phyloP scores from a whole-genome alignment of 2,329 filamentous ascomycete species.

The Blumeria graminis region DNA sequence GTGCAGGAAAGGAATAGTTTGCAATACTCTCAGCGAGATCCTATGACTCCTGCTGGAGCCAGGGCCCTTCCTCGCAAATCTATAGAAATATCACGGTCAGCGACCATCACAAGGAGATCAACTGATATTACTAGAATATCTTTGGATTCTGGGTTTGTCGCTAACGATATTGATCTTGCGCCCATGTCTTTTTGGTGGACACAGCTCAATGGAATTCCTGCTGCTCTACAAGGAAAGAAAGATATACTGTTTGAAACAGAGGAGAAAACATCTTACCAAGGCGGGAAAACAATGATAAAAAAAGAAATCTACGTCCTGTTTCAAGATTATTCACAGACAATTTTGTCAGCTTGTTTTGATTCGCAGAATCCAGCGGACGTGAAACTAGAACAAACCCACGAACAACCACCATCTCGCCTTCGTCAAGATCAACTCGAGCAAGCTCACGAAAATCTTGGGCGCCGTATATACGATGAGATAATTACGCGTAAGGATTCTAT shows the following conservation, averaged over 20 bases:
- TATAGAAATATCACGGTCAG: slow-evolving; percentile 33
- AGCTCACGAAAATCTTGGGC: slow-evolving; percentile 59
- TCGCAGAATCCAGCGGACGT: slow-evolving; percentile 47
- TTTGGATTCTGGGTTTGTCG: slow-evolving; percentile 61
- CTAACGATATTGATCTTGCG: slow-evolving; percentile 63
- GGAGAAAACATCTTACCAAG: slow-evolving; percentile 44
- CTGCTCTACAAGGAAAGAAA: slow-evolving; percentile 55
- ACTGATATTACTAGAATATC: slow-evolving; percentile 55
- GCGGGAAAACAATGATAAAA: slow-evolving; percentile 45
- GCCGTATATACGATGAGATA: slow-evolving; percentile 48
- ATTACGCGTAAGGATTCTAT: slow-evolving; percentile 51
- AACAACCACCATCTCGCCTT: slow-evolving; percentile 53
- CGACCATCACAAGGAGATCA: slow-evolving; percentile 23
- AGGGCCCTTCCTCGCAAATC: slow-evolving; percentile 29
- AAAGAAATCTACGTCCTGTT: slow-evolving; percentile 76
- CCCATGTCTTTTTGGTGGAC: slow-evolving; percentile 67
- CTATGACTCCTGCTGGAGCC: slow-evolving; percentile 5
- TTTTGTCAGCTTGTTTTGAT: slow-evolving; percentile 63
- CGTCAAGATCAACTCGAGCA: slow-evolving; percentile 86
- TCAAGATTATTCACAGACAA: slow-evolving; percentile 87
- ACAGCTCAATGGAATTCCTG: slow-evolving; percentile 54
- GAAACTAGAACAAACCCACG: slow-evolving; percentile 62
- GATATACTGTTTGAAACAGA: slow-evolving; percentile 69
- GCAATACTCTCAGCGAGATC: slow-evolving; percentile 22
- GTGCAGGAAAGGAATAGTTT: slow-evolving; percentile 18